Percentiles rank a stretch among this genome's conserved stretches.
Conservation (phyloP, 192 early-diverging fungal species). For the Gonapodya sp. region DNA sequence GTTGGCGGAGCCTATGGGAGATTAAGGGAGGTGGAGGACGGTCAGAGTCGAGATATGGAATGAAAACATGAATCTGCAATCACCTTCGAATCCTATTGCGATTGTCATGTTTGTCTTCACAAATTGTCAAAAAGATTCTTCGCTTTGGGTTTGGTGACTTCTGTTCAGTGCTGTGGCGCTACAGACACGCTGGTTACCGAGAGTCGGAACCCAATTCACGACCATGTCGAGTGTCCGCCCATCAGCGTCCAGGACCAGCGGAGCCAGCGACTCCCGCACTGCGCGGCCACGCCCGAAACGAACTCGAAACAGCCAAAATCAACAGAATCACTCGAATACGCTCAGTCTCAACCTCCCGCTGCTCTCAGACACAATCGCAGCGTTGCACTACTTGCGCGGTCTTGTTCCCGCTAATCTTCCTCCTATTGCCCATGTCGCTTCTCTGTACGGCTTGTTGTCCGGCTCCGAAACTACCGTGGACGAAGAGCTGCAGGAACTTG, state of each 20-base stretch:
- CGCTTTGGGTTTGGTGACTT: not conserved
- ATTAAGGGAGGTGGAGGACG: too few relatives aligned
- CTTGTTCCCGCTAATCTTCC: not conserved
- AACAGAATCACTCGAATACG: not conserved
- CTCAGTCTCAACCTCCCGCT: not conserved
- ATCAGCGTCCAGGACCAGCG: too few relatives aligned
- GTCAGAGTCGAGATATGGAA: too few relatives aligned
- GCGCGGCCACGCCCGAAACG: too few relatives aligned
- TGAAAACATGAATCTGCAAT: not conserved
- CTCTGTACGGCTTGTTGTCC: not conserved
- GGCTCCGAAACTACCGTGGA: not conserved
- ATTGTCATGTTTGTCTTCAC: not conserved
- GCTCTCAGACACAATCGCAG: not conserved
- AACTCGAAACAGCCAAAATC: too few relatives aligned
- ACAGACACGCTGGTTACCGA: too few relatives aligned
- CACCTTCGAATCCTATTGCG: not conserved
- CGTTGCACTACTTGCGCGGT: not conserved
- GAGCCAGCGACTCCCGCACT: too few relatives aligned
- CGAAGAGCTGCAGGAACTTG: not conserved
- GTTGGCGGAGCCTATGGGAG: slow-evolving; percentile 71
- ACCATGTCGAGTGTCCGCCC: too few relatives aligned
- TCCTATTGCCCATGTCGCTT: not conserved
- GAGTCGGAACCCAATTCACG: too few relatives aligned
- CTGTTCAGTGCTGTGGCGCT: not conserved
- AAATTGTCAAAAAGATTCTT: too few relatives aligned